A percentile compares a stretch with the other conserved stretches of the same genome.
Conservation (phyloP, 331 rosid species). For the Phaseolus coccineus region DNA sequence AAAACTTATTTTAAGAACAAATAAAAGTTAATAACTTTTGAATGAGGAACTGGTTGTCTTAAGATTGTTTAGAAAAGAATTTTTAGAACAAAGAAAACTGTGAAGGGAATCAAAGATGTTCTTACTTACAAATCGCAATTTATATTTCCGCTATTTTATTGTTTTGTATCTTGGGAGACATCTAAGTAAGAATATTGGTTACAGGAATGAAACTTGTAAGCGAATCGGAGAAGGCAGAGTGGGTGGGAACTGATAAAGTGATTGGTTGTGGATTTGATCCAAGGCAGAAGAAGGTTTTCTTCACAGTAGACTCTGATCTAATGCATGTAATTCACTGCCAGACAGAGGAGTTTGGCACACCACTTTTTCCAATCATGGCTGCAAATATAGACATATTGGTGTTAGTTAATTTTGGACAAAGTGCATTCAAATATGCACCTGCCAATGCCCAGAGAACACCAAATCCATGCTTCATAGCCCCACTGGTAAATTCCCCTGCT, state of each 20-base stretch:
- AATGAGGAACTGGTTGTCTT: neutral
- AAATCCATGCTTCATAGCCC: conserved; percentile 85
- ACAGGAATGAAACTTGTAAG: conserved; percentile 83
- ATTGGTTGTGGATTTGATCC: conserved; percentile 98
- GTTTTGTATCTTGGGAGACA: neutral
- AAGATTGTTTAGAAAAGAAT: neutral
- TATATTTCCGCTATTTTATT: neutral
- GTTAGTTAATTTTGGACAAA: conserved; percentile 82
- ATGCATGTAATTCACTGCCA: conserved; percentile 76
- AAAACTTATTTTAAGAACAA: neutral
- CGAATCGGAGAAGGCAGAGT: conserved; percentile 76
- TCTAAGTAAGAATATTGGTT: conserved; percentile 29
- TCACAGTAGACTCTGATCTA: conserved; percentile 88
- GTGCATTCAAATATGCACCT: conserved; percentile 76
- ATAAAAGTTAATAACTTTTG: neutral
- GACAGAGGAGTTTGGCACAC: conserved; percentile 77
- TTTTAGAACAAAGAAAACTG: neutral
- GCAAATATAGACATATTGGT: conserved; percentile 71
- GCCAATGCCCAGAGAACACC: conserved; percentile 90
- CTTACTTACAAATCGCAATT: neutral
- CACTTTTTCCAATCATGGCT: conserved; percentile 80
- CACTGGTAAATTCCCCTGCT: conserved; percentile 59
- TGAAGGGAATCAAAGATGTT: neutral
- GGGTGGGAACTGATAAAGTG: conserved; percentile 81
- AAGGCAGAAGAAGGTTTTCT: conserved; percentile 85